These are phyloP conservation scores for Ampelocalamus luodianensis DNA, from an alignment of 176 grass and related monocot genomes.

Conservation along the genomic window DNA sequence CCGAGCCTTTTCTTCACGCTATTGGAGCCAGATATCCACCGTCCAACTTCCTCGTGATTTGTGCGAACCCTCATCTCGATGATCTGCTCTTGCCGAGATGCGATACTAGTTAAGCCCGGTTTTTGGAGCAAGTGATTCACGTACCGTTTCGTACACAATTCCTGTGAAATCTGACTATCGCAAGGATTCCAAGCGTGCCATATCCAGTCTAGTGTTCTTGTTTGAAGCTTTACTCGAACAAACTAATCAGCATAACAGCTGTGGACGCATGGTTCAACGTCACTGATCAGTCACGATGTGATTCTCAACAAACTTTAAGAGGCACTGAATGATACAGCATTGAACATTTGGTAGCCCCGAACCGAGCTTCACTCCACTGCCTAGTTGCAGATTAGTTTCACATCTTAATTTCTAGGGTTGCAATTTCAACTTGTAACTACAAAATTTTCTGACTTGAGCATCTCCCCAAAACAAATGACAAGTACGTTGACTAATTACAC, in stretches of 20 bases:
- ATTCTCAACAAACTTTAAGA: not conserved
- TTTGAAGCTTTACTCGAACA: not conserved
- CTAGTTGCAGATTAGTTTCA: not conserved
- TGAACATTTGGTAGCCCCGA: not conserved
- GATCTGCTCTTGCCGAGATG: no score
- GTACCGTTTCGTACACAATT: no score
- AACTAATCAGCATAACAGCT: not conserved
- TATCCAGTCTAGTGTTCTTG: not conserved
- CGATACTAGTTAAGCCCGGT: no score
- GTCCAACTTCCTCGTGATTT: not conserved
- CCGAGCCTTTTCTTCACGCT: not conserved
- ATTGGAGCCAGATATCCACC: not conserved
- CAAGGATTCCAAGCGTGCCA: not conserved
- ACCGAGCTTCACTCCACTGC: not conserved
- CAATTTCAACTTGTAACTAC: not conserved
- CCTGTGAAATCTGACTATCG: no score
- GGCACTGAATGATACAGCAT: not conserved
- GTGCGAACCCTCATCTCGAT: no score
- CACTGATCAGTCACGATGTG: not conserved
- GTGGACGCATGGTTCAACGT: not conserved
- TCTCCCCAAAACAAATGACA: conserved; percentile 1
- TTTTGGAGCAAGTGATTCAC: no score
- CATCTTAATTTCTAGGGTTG: not conserved
- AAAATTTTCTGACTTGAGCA: not conserved
- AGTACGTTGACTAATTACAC: not conserved